Percentiles rank a stretch among this genome's conserved stretches.
These are phyloP conservation scores for Syncephalis plumigaleata DNA, from an alignment of 371 early-diverging fungal species.

Conservation along the genomic window DNA sequence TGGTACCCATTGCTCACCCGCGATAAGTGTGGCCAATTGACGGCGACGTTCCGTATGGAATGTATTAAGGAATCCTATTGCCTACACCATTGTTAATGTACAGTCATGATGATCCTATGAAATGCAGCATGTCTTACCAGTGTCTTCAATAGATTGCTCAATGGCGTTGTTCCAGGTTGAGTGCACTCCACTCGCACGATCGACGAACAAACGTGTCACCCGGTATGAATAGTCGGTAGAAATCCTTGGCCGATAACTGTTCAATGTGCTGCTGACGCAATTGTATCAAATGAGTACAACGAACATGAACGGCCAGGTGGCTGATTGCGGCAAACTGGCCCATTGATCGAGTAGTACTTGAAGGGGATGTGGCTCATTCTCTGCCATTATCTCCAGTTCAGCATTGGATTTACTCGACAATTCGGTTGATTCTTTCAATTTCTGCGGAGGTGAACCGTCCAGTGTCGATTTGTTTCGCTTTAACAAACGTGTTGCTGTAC, in stretches of 20 bases:
- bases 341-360: constrained; percentile 25
- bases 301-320: constrained; percentile 62
- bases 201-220: constrained; percentile 55
- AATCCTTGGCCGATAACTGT: constrained; percentile 67
- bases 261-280: constrained; percentile 79
- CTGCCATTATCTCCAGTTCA: neutral
- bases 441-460: too few species aligned
- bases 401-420: too few species aligned
- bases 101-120: neutral
- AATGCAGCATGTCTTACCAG: neutral
- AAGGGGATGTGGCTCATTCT: constrained; percentile 3
- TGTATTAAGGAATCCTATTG: constrained; percentile 69
- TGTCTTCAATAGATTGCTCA: neutral
- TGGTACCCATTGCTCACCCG: constrained; percentile 88
- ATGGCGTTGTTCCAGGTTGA: neutral
- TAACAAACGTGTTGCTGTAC: constrained; percentile 7
- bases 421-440: too few species aligned
- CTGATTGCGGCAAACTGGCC: constrained; percentile 49
- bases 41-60: constrained; percentile 82
- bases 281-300: constrained; percentile 70
- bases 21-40: constrained; percentile 72
- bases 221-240: constrained; percentile 58
- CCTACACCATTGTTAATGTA: constrained; percentile 18
- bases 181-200: constrained; percentile 13
- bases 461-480: neutral